Percentiles rank a stretch among this genome's conserved stretches.
phyloP scores from a whole-genome alignment of 2,329 filamentous ascomycete species.

The Byssoonygena ceratinophila region DNA sequence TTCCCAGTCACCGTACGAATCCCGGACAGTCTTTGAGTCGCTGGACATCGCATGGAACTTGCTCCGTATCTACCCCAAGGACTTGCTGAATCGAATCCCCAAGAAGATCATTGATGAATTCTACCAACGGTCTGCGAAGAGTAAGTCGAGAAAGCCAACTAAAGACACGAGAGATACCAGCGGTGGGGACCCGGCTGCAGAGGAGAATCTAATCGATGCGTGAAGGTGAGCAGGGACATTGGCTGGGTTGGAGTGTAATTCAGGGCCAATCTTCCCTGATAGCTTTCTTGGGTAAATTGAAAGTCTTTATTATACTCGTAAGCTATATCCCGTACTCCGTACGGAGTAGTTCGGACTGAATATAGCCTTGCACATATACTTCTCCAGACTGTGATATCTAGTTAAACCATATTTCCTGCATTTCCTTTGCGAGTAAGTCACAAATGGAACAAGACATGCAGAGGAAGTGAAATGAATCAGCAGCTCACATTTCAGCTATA shows the following conservation, averaged over 20 bases:
- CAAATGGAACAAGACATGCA: too few species aligned
- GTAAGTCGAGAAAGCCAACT: slow-evolving; percentile 23
- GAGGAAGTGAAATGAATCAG: too few species aligned
- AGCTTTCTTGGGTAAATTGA: not conserved
- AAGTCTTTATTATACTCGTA: not conserved
- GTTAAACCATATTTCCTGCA: too few species aligned
- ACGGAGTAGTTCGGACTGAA: not conserved
- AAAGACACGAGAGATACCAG: slow-evolving; percentile 42
- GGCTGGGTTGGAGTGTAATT: not conserved
- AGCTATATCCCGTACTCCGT: too few species aligned
- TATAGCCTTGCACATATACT: not conserved
- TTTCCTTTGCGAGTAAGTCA: too few species aligned
- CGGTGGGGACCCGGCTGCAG: slow-evolving; percentile 23
- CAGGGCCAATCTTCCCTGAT: not conserved
- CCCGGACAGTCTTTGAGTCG: slow-evolving; percentile 81
- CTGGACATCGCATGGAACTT: slow-evolving; percentile 94
- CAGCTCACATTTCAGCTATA: too few species aligned
- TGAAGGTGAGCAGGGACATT: slow-evolving; percentile 17
- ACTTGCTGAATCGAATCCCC: slow-evolving; percentile 89
- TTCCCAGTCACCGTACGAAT: slow-evolving; percentile 82
- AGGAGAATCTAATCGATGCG: slow-evolving; percentile 35
- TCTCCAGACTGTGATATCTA: too few species aligned
- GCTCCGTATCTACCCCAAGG: slow-evolving; percentile 94
- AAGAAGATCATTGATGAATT: slow-evolving; percentile 73
- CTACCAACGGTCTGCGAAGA: slow-evolving; percentile 53